Base-by-base conservation (phyloP, 2,329 filamentous ascomycete genomes). In the Calcarisporium arbuscula region DNA sequence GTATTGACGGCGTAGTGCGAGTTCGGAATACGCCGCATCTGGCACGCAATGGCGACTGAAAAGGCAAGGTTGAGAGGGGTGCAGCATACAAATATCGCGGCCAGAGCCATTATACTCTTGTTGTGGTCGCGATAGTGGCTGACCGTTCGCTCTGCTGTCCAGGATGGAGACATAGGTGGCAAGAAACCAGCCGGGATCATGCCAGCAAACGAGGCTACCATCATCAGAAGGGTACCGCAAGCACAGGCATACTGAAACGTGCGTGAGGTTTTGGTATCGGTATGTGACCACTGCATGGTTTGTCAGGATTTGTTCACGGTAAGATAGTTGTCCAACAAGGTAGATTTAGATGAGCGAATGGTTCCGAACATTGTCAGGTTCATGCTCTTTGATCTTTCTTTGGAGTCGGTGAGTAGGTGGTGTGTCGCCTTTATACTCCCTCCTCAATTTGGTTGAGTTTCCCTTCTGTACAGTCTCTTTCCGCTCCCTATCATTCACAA, bases 21-120 rank as follows among this genome's bases (percentile, higher is more conserved):
- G 20, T 32, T 19, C n/a, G 39, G 32, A 8, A 41, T 38, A 9
- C 35, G 31, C 4, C 35, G 28, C 39, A 41, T 34, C 15, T 41
- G 36, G 8, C 18, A 15, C 20, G 36, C 32, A 6, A 36, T 31
- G 19, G 15, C 26, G 4, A 26, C 22, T 6, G 29, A 27, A 5
- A 27, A 19, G 20, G 20, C 19, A 12, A 39, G 20, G 27, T 28
- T 36, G 22, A 33, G 28, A 9, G 19, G 30, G 19, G 32, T 27
- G 3, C 28, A 25, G 7, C 35, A 9, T 19, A 39, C 19, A 12
- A 41, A 6, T 3, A 41, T 21, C 9, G 26, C 39, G 6, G 23
- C 16, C 2, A 32, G 35, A 8, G 39, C 36, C 16, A 28, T 29
- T 14, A 39, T 35, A 21, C 39, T 36, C 12, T 15, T 30, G 8